A percentile compares a stretch with the other conserved stretches of the same genome.
Evolutionary conservation across 2,329 filamentous ascomycete genomes (phyloP).

Genomic region (Bipolaris victoriae): DNA sequence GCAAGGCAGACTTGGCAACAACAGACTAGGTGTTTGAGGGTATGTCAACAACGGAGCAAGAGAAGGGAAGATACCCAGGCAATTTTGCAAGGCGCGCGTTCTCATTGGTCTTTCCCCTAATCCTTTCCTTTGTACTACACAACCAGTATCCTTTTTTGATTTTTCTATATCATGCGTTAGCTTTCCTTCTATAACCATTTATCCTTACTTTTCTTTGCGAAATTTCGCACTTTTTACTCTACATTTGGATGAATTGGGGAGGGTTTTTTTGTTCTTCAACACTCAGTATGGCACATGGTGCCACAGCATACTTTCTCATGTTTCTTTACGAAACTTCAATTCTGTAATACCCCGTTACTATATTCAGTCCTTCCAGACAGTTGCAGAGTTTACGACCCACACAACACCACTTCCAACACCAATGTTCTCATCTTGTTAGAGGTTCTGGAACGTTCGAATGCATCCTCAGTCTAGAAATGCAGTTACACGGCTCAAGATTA

Average conservation of each 20-base stretch:
- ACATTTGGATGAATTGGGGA: not conserved
- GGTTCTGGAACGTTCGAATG: not conserved
- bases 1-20: slow-evolving; percentile 1
- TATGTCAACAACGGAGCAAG: slow-evolving; percentile 11
- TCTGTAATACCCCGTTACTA: slow-evolving; percentile 9
- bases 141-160: not conserved
- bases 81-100: slow-evolving; percentile 10
- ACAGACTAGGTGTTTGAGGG: slow-evolving; percentile 7
- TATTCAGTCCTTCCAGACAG: not conserved
- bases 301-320: not conserved
- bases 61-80: slow-evolving; percentile 18
- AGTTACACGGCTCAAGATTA: not conserved
- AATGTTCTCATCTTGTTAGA: not conserved
- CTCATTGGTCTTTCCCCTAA: slow-evolving; percentile 8
- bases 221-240: slow-evolving; percentile 4
- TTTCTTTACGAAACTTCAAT: slow-evolving; percentile 4
- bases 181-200: slow-evolving; percentile 7
- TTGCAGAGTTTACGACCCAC: not conserved
- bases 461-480: not conserved
- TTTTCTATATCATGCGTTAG: slow-evolving; percentile 5
- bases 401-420: not conserved
- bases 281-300: not conserved
- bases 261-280: not conserved
- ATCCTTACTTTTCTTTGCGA: slow-evolving; percentile 1
- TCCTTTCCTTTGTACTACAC: slow-evolving; percentile 14